Percentiles rank a stretch among this genome's conserved stretches.
These are phyloP conservation scores for Dactylellina leptospora DNA, from an alignment of 2,329 filamentous ascomycete genomes.

Conservation along the genomic window DNA sequence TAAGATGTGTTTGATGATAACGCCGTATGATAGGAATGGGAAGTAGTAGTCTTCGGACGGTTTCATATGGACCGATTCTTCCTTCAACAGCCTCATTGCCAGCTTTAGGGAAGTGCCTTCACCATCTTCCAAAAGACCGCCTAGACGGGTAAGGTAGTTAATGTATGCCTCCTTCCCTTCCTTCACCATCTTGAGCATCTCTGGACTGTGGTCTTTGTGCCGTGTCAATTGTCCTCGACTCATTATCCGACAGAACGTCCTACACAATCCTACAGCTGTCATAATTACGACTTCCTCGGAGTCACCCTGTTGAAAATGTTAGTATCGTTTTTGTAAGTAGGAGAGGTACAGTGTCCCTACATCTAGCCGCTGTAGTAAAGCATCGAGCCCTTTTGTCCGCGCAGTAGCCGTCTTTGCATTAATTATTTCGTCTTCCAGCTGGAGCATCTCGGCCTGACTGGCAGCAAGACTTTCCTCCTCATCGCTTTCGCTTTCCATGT, in stretches of 20 bases:
- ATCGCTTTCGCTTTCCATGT: conserved; percentile 31
- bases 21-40: conserved; percentile 72
- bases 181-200: conserved; percentile 75
- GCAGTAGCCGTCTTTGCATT: conserved; percentile 95
- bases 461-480: conserved; percentile 24
- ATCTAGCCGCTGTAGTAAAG: conserved; percentile 70
- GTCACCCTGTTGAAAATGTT: conserved; percentile 59
- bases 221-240: conserved; percentile 75
- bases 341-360: neutral
- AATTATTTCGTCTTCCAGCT: conserved; percentile 80
- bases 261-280: conserved; percentile 81
- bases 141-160: conserved; percentile 73
- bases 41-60: conserved; percentile 72
- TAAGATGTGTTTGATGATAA: conserved; percentile 72
- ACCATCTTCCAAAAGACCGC: conserved; percentile 69
- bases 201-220: conserved; percentile 73
- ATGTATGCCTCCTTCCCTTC: conserved; percentile 81
- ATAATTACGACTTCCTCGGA: conserved; percentile 69
- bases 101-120: conserved; percentile 77
- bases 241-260: conserved; percentile 83
- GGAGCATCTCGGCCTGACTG: conserved; percentile 71
- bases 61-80: conserved; percentile 72
- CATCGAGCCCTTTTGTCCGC: conserved; percentile 67
- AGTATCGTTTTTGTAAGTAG: neutral
- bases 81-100: conserved; percentile 83